phyloP scores from a whole-genome alignment of 2,329 filamentous ascomycete species.

The Trichoderma arundinaceum region DNA sequence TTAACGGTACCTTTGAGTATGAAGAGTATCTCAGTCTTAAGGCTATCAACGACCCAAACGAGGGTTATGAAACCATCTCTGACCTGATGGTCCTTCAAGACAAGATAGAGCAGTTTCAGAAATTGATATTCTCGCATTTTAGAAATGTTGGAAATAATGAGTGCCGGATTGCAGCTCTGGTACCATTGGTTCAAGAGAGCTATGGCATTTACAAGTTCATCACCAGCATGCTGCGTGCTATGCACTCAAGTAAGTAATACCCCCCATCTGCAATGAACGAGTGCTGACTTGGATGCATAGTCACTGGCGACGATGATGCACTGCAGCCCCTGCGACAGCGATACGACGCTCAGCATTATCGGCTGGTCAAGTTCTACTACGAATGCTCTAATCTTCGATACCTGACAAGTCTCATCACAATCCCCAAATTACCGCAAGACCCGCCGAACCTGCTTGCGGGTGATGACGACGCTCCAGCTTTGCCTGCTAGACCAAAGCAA shows the following conservation, averaged over 20 bases:
- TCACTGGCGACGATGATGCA: slow-evolving; percentile 91
- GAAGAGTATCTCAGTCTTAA: slow-evolving; percentile 98
- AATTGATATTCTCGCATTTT: slow-evolving; percentile 97
- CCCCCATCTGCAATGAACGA: not conserved
- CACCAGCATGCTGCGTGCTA: slow-evolving; percentile 97
- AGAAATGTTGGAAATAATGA: slow-evolving; percentile 91
- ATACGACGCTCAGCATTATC: slow-evolving; percentile 96
- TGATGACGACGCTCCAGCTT: slow-evolving; percentile 80
- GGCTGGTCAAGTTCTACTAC: slow-evolving; percentile 97
- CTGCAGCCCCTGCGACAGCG: slow-evolving; percentile 84
- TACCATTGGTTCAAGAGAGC: slow-evolving; percentile 93
- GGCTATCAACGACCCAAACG: slow-evolving; percentile 97
- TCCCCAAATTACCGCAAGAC: slow-evolving; percentile 93
- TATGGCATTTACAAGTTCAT: slow-evolving; percentile 99
- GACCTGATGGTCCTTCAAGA: slow-evolving; percentile 97
- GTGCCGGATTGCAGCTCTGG: slow-evolving; percentile 90
- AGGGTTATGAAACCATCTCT: slow-evolving; percentile 94
- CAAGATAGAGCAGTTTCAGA: slow-evolving; percentile 98
- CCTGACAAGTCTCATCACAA: slow-evolving; percentile 92
- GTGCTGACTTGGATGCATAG: slow-evolving; percentile 49
- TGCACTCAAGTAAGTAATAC: slow-evolving; percentile 80
- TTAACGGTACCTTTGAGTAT: slow-evolving; percentile 98
- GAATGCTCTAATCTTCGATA: slow-evolving; percentile 98
- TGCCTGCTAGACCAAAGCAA: slow-evolving; percentile 81
- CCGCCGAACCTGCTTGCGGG: slow-evolving; percentile 87